These are phyloP conservation scores for Kalanchoe fedtschenkoi DNA, from an alignment of 164 flowering plant species.

Conservation along the genomic window DNA sequence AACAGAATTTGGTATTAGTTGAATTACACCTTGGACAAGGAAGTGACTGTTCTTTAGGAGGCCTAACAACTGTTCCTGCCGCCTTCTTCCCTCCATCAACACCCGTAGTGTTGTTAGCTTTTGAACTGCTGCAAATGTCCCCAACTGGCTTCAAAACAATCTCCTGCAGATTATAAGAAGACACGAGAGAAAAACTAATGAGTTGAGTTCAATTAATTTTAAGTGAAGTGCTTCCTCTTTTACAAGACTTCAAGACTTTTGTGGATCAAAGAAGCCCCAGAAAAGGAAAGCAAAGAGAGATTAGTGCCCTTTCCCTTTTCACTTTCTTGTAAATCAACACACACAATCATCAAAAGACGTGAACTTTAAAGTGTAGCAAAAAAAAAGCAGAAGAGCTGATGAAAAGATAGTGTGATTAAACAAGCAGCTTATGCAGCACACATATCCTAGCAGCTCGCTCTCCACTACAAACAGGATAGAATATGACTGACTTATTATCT, in stretches of 20 bases:
- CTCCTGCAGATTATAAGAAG: conserved; percentile 29
- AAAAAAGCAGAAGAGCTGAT: neutral
- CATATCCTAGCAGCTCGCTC: neutral
- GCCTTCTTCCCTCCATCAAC: conserved; percentile 18
- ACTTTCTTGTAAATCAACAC: conserved; percentile 3
- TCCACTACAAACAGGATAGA: neutral
- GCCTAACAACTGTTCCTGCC: conserved; percentile 30
- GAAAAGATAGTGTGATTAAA: neutral
- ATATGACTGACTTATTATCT: conserved; percentile 13
- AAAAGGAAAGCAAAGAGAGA: neutral
- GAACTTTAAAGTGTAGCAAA: conserved; percentile 5
- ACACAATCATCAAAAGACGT: conserved; percentile 7
- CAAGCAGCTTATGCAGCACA: conserved; percentile 6
- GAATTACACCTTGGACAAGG: conserved; percentile 97
- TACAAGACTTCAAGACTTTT: neutral
- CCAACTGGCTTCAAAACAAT: conserved; percentile 80
- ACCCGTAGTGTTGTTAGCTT: conserved; percentile 5
- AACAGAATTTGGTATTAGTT: conserved; percentile 86
- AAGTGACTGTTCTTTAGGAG: conserved; percentile 64
- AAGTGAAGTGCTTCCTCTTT: too few species aligned
- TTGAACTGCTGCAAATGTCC: conserved; percentile 30
- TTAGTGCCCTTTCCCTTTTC: conserved; percentile 4
- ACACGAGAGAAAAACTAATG: conserved; percentile 1
- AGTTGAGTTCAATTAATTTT: conserved; percentile 2
- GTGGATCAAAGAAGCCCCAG: neutral